These are phyloP conservation scores for Hyaloscypha hepaticicola DNA, from an alignment of 495 filamentous ascomycete species.

Conservation along the genomic window DNA sequence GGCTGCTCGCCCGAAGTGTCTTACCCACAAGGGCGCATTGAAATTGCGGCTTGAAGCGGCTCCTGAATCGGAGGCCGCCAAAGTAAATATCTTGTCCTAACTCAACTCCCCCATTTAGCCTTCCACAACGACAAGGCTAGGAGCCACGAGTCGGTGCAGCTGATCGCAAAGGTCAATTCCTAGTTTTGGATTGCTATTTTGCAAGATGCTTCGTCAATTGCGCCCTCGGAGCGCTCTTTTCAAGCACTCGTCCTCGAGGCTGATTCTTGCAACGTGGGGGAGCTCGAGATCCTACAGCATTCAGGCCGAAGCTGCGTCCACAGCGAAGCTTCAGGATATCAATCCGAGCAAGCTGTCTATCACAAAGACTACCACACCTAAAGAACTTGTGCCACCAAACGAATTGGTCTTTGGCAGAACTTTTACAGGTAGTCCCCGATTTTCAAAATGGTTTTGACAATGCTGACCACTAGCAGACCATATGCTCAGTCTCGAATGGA, in stretches of 20 bases:
- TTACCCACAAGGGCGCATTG: slow-evolving; percentile 10
- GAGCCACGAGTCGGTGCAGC: not conserved
- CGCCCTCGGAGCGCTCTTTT: slow-evolving; percentile 18
- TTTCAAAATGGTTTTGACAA: not conserved
- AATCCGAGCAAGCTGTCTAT: slow-evolving; percentile 75
- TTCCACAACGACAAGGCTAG: slow-evolving; percentile 3
- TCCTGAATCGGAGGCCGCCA: slow-evolving; percentile 15
- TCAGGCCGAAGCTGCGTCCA: slow-evolving; percentile 50
- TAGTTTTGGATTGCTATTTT: slow-evolving; percentile 7
- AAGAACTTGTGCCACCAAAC: slow-evolving; percentile 66
- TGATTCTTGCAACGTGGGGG: slow-evolving; percentile 31
- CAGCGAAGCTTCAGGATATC: slow-evolving; percentile 50
- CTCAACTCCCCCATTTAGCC: not conserved
- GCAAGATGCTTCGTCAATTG: slow-evolving; percentile 36
- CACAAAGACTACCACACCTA: slow-evolving; percentile 72
- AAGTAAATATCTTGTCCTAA: slow-evolving; percentile 5
- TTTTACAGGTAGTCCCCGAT: slow-evolving; percentile 57
- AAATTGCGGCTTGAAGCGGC: no score
- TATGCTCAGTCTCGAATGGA: slow-evolving; percentile 97
- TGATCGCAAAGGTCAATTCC: not conserved
- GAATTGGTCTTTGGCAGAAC: slow-evolving; percentile 82
- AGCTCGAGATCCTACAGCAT: slow-evolving; percentile 57
- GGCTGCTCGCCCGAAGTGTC: not conserved
- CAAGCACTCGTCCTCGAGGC: slow-evolving; percentile 27
- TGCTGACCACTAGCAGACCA: slow-evolving; percentile 58